These are phyloP conservation scores for Cadophora gregata DNA, from an alignment of 2,329 filamentous ascomycete genomes.

Conservation along the genomic window DNA sequence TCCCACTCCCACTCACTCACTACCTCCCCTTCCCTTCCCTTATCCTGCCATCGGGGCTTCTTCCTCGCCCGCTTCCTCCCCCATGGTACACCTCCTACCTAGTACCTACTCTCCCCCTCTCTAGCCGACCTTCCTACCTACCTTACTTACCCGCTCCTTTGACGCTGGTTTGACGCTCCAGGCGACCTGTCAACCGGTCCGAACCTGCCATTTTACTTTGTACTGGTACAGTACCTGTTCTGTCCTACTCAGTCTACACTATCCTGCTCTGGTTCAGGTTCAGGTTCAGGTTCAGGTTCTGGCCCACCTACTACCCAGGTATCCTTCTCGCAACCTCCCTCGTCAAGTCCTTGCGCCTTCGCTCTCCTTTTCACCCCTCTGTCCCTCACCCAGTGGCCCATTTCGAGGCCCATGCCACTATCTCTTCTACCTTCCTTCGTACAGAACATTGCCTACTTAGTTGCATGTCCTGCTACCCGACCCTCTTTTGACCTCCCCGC, in stretches of 20 bases:
- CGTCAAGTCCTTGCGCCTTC: neutral
- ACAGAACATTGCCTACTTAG: conserved; percentile 8
- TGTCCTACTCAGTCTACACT: neutral
- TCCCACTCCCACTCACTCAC: too few relatives aligned
- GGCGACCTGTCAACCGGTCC: conserved; percentile 16
- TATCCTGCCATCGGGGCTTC: neutral
- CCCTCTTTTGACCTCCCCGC: conserved; percentile 33
- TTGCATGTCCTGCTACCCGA: conserved; percentile 8
- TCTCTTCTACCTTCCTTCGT: neutral
- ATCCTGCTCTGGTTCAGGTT: conserved; percentile 1
- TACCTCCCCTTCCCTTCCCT: too few relatives aligned
- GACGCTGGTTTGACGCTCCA: conserved; percentile 22
- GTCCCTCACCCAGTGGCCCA: conserved; percentile 6
- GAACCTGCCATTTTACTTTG: conserved; percentile 11
- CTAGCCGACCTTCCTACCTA: neutral
- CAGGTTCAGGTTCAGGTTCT: neutral
- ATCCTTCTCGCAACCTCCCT: neutral
- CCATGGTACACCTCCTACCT: neutral
- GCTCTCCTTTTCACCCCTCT: neutral
- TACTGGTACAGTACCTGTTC: too few relatives aligned
- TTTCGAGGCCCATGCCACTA: conserved; percentile 6
- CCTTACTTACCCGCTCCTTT: conserved; percentile 18
- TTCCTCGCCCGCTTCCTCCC: neutral
- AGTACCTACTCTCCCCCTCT: neutral
- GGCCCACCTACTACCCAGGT: neutral